Evolutionary conservation across 2,329 filamentous ascomycete genomes (phyloP), one percentile per base, ranked within the genome.

Genomic region (Trichoderma polysporum): DNA sequence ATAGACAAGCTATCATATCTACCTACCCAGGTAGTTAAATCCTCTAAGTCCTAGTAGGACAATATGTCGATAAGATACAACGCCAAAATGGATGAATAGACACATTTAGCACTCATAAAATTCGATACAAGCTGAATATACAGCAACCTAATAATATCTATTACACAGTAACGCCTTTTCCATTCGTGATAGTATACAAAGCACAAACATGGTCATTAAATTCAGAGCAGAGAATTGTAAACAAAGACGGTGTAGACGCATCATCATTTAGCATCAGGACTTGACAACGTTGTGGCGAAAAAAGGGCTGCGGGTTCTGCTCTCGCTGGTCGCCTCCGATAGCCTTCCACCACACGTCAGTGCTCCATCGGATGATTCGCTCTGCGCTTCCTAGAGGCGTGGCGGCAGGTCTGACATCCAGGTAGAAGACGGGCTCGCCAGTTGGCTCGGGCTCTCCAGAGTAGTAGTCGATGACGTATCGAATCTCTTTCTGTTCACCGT

Each of bases 381-480:
- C 95, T 3, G 89, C 87, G 0, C 93, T 91, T 29, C 90, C 90
- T 1, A 87, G 90, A 3, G 93, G 93, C 0, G 92, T 92, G 49
- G 97, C 81, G 3, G 95, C 95, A 1, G 95, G 95, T 70, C 95
- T 86, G 22, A 99, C 95, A 76, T 99, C 95, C 64, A 99, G 87
- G 77, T 90, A 97, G 81, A 99, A 99, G 7, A 98, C 93, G 2
- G 95, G 94, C 76, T 97, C 93, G 35, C 94, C 95, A 0, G 88
- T 91, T 3, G 54, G 63, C 2, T 90, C 88, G 74, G 91, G 90
- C 27, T 90, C 89, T 6, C 89, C 94, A 37, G 91, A 90, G 79
- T 98, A 98, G 80, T 97, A 98, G 79, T 99, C 95, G 76, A 99
- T 99, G 66, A 99, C 88, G 77, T 99, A 99, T 74, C 95, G 88